A percentile compares a stretch with the other conserved stretches of the same genome.
Evolutionary conservation across 768 basidiomycete genomes (phyloP).

Genomic region (Cubamyces sp.): DNA sequence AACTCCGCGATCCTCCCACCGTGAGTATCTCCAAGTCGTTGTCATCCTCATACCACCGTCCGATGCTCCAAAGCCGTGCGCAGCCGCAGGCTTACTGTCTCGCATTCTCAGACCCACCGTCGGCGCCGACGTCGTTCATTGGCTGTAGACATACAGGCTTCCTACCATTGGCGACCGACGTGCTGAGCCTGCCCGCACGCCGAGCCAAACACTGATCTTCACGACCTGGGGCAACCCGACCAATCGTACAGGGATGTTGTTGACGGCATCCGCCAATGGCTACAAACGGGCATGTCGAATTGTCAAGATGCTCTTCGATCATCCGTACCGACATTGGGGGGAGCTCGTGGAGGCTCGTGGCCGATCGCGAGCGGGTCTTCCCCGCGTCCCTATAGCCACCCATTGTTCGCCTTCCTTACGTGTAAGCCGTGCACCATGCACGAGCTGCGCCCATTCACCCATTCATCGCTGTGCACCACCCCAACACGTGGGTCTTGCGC

Average conservation of each 20-base stretch:
- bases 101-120: no score
- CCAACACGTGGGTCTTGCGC: slow-evolving; percentile 8
- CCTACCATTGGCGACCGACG: no score
- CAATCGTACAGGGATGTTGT: neutral
- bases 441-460: neutral
- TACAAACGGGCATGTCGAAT: neutral
- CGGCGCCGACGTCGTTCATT: no score
- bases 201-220: neutral
- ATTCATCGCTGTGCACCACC: slow-evolving; percentile 1
- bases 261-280: neutral
- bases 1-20: no score
- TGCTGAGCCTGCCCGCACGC: no score
- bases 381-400: slow-evolving; percentile 1
- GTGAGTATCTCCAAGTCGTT: no score
- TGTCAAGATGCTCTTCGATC: slow-evolving; percentile 1
- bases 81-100: no score
- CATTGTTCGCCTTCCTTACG: neutral
- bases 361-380: neutral
- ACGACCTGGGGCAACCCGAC: neutral
- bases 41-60: no score
- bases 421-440: slow-evolving; percentile 1
- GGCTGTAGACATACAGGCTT: no score
- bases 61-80: no score
- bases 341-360: no score
- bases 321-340: neutral